Base-by-base conservation (phyloP, 1,284 basidiomycete genomes). In the Stereum hirsutum region DNA sequence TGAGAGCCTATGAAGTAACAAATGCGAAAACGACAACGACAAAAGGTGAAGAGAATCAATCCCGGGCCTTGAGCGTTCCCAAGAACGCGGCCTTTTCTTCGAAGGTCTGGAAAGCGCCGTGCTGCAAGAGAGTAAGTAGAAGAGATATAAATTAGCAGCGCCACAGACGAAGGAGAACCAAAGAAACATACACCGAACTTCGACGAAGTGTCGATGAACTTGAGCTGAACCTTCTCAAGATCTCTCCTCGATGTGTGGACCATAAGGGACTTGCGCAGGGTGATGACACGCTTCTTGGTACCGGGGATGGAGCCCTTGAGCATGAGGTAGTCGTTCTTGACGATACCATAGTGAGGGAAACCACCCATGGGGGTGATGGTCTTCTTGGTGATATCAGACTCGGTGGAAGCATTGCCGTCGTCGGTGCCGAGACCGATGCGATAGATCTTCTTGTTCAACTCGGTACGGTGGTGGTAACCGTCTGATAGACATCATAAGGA, bases 381-480 rank as follows among this genome's bases (percentile, higher is more conserved):
- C 78, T 99, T 99, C 74, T 89, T 81, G 57, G 91, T 94, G 59
- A 91, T 78, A 64, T 97, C 93, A 50, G 84, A 82, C 54, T 95
- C 93, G 40, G 96, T 99, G 46, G 93, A 84, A 30, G 92, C 96
- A 54, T 94, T 97, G 51, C 66, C 74, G 36, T 82, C 78, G 60
- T 95, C 89, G 38, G 68, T 58, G 54, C 85, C 94, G 57, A 81
- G 75, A 55, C 88, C 90, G 56, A 99, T 82, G 55, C 96, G 89
- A 82, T 97, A 99, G 66, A 96, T 84, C 78, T 97, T 97, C 81
- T 97, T 96, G 84, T 97, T 98, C 60, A 94, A 76, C 68, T 91
- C 89, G 46, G 94, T 98, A 65, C 95, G 91, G 74, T 97, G 93
- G 68, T 98, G 94, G 79, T 98, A 99, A 64, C 95, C 95, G 66